Conservation (phyloP, 139 green algal genomes). For the Deuterostichococcus epilithicus region DNA sequence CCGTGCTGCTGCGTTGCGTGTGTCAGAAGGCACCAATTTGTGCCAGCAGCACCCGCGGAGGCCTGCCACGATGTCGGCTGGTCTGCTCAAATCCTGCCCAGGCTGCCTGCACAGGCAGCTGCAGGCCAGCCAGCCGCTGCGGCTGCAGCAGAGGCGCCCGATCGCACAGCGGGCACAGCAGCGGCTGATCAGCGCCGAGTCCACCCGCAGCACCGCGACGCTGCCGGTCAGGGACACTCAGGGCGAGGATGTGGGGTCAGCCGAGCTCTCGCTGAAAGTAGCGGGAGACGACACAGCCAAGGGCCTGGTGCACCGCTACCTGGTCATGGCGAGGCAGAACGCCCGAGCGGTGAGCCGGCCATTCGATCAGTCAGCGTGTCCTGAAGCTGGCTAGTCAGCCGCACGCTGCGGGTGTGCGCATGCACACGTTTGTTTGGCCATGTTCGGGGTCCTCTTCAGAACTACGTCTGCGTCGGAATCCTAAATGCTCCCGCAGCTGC, state of each 20-base stretch:
- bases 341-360: slow-evolving; percentile 54
- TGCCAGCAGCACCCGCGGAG: too few species aligned
- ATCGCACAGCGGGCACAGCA: not conserved
- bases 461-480: too few species aligned
- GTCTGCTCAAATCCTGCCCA: not conserved
- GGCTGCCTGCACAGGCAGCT: not conserved
- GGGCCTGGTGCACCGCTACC: slow-evolving; percentile 88
- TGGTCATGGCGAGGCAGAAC: slow-evolving; percentile 81
- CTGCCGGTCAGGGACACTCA: slow-evolving; percentile 63
- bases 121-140: not conserved
- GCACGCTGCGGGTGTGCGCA: too few species aligned
- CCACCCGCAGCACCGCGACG: not conserved
- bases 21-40: too few species aligned
- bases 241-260: slow-evolving; percentile 51
- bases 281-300: slow-evolving; percentile 69
- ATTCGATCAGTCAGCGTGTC: too few species aligned
- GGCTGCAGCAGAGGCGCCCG: not conserved
- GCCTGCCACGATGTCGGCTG: not conserved
- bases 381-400: too few species aligned
- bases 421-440: too few species aligned
- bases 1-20: too few species aligned
- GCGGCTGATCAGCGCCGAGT: not conserved
- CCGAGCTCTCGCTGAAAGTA: slow-evolving; percentile 66
- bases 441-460: too few species aligned
- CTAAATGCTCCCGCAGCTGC: too few species aligned